These are phyloP conservation scores for Pseudogymnoascus sp. DNA, from an alignment of 2,329 filamentous ascomycete species.

Conservation along the genomic window DNA sequence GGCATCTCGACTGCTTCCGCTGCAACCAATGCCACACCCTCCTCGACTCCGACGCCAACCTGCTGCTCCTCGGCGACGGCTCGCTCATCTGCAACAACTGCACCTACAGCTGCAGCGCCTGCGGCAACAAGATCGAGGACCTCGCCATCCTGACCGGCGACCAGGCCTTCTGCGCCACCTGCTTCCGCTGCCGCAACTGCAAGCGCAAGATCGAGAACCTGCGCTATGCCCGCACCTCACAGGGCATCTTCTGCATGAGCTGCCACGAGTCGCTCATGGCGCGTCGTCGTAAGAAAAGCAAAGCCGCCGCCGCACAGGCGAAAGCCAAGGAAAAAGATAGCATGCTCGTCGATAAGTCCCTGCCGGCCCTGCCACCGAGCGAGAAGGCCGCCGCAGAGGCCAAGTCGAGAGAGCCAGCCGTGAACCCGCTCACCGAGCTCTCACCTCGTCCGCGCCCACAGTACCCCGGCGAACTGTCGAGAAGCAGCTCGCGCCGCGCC, in stretches of 20 bases:
- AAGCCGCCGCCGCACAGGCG: slow-evolving; percentile 48
- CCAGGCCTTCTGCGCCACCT: slow-evolving; percentile 94
- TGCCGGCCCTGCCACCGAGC: slow-evolving; percentile 80
- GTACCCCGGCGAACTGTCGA: slow-evolving; percentile 44
- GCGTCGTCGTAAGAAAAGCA: slow-evolving; percentile 76
- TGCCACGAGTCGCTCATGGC: slow-evolving; percentile 98
- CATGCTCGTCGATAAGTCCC: slow-evolving; percentile 77
- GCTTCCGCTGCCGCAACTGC: slow-evolving; percentile 95
- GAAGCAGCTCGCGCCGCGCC: slow-evolving; percentile 41
- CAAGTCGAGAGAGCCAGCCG: slow-evolving; percentile 20
- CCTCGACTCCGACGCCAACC: slow-evolving; percentile 95
- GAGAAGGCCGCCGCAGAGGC: slow-evolving; percentile 56
- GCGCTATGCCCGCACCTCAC: slow-evolving; percentile 91
- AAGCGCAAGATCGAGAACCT: slow-evolving; percentile 98
- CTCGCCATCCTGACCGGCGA: slow-evolving; percentile 94
- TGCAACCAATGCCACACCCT: slow-evolving; percentile 93
- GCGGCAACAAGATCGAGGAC: slow-evolving; percentile 96
- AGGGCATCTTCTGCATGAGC: slow-evolving; percentile 98
- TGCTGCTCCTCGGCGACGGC: slow-evolving; percentile 91
- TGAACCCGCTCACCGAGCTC: slow-evolving; percentile 51
- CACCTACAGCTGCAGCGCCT: slow-evolving; percentile 96
- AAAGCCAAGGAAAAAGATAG: slow-evolving; percentile 55
- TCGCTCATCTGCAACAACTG: slow-evolving; percentile 99
- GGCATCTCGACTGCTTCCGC: slow-evolving; percentile 98
- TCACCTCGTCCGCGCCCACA: slow-evolving; percentile 52